Evolutionary conservation across 2,329 filamentous ascomycete species (phyloP), one percentile per base, ranked within the genome.

Genomic region (Zarea fungicola): DNA sequence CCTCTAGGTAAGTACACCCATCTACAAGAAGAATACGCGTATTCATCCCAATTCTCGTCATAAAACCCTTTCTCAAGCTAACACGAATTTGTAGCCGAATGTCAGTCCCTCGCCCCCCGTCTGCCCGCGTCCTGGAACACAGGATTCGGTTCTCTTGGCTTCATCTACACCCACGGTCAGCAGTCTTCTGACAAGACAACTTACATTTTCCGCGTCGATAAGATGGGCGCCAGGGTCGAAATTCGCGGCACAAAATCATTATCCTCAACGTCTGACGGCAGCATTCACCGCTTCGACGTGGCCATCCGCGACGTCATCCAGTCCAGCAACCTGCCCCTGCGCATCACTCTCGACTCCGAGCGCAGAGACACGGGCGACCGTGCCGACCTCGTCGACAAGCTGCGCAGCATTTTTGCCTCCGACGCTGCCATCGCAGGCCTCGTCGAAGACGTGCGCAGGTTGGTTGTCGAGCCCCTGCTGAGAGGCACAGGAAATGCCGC

Each of bases 91-190:
- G 19, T 23, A 64, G 57, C 56, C 25, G 71, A 80, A 60, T 81
- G 81, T 59, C 71, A 77, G 48, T 64, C 74, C 40, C 68, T 80
- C 39, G 76, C 80, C 9, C 80, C 79, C 8, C 75, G 83, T 26
- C 76, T 97, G 3, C 88, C 89, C 0, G 51, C 77, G 14, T 78
- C 83, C 68, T 97, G 93, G 93, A 96, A 96, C 66, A 73, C 81
- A 11, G 79, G 80, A 18, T 77, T 78, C 50, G 80, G 80, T 53
- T 82, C 83, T 13, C 85, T 89, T 63, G 81, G 85, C 49, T 96
- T 97, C 67, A 81, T 90, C 54, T 97, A 97, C 70, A 81, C 83
- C 4, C 91, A 96, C 66, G 75, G 80, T 21, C 88, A 95, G 63
- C 95, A 89, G 0, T 84, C 89, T 14, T 88, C 91, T 79, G 80